These are phyloP conservation scores for Phytopythium ostracodes DNA, from an alignment of 352 stramenopile genomes.

Conservation along the genomic window DNA sequence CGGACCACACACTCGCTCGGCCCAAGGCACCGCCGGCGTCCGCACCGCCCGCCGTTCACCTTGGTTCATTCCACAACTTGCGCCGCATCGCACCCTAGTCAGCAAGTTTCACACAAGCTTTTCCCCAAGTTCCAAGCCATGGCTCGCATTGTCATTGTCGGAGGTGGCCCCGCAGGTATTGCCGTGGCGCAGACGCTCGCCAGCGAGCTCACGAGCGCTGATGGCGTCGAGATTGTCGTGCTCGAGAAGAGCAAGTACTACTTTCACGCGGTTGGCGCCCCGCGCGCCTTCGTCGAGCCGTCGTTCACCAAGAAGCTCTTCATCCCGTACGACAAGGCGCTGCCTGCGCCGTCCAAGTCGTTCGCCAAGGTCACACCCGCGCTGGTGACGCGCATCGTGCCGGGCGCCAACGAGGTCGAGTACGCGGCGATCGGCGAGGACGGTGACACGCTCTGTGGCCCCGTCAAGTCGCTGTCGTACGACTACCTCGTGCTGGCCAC, in stretches of 20 bases:
- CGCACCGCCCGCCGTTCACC: too few relatives aligned
- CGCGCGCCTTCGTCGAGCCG: slow-evolving; percentile 42
- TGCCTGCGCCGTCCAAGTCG: slow-evolving; percentile 21
- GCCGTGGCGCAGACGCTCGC: slow-evolving; percentile 35
- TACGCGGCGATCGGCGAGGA: slow-evolving; percentile 29
- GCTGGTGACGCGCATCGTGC: slow-evolving; percentile 31
- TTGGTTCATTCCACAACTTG: slow-evolving; percentile 1
- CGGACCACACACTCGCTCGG: too few relatives aligned
- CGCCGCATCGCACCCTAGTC: background rate
- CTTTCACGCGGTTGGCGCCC: slow-evolving; percentile 39
- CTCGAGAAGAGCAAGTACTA: slow-evolving; percentile 56
- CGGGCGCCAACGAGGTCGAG: slow-evolving; percentile 30
- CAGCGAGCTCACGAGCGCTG: slow-evolving; percentile 20
- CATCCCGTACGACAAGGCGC: slow-evolving; percentile 46
- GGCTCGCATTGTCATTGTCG: slow-evolving; percentile 51
- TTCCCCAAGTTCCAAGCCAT: slow-evolving; percentile 11
- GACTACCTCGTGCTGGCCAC: slow-evolving; percentile 65
- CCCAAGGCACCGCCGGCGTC: too few relatives aligned
- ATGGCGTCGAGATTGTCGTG: slow-evolving; percentile 39
- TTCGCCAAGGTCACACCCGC: slow-evolving; percentile 44
- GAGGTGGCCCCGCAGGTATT: slow-evolving; percentile 43
- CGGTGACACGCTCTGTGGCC: slow-evolving; percentile 18
- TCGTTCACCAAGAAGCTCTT: slow-evolving; percentile 48
- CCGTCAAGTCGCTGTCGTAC: slow-evolving; percentile 34
- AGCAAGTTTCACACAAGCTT: background rate